These are phyloP conservation scores for Russula dissimulans DNA, from an alignment of 768 basidiomycete species.

Conservation along the genomic window DNA sequence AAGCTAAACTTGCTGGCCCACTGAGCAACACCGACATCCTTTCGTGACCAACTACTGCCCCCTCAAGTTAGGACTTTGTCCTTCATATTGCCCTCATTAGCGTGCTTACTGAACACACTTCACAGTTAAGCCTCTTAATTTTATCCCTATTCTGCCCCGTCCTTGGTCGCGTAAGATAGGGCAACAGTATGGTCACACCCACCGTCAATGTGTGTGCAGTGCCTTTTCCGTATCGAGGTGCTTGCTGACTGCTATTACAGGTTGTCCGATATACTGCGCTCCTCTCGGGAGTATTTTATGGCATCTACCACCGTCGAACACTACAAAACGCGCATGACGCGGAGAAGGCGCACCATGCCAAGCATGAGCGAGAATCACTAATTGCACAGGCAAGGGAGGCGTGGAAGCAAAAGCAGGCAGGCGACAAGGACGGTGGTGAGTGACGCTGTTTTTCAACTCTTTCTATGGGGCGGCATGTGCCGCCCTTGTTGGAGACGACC, in stretches of 20 bases:
- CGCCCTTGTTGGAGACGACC: background rate
- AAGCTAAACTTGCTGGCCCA: conserved; percentile 16
- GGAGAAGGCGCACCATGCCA: conserved; percentile 63
- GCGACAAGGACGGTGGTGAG: conserved; percentile 48
- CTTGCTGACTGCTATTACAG: conserved; percentile 26
- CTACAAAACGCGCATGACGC: conserved; percentile 75
- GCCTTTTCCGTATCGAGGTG: background rate
- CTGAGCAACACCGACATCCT: conserved; percentile 3
- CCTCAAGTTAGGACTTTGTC: conserved; percentile 6
- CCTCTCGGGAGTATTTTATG: conserved; percentile 78
- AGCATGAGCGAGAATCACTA: conserved; percentile 65
- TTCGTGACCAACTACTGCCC: conserved; percentile 3
- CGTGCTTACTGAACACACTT: background rate
- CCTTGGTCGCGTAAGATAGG: conserved; percentile 15
- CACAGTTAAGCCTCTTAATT: background rate
- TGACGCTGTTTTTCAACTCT: conserved; percentile 15
- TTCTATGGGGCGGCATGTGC: background rate
- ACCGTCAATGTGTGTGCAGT: conserved; percentile 16
- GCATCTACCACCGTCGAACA: conserved; percentile 85
- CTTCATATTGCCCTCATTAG: background rate
- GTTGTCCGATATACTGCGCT: conserved; percentile 93
- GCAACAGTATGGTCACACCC: conserved; percentile 15
- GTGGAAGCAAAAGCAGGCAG: conserved; percentile 72
- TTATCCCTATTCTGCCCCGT: background rate
- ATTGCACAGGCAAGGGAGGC: conserved; percentile 84